phyloP scores from a whole-genome alignment of 495 filamentous ascomycete species.

The Neurospora sp. region DNA sequence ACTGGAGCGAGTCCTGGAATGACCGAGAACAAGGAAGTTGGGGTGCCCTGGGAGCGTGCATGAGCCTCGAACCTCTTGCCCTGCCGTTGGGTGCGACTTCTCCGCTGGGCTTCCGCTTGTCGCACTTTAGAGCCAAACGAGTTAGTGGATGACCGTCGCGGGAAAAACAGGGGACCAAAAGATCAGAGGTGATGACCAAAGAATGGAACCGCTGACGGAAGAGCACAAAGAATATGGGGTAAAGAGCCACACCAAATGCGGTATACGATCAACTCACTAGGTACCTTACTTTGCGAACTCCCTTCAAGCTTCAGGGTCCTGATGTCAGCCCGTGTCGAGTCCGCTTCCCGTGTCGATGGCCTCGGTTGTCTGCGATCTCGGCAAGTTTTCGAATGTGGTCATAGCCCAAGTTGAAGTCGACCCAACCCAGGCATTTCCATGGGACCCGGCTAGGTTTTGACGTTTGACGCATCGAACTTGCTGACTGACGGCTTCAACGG shows the following conservation, averaged over 20 bases:
- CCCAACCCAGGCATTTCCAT: neutral
- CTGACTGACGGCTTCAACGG: neutral
- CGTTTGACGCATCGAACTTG: neutral
- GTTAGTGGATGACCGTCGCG: neutral
- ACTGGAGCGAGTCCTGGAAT: neutral
- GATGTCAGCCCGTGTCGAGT: neutral
- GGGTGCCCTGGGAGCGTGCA: neutral
- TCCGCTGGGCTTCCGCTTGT: neutral
- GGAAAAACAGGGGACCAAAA: neutral
- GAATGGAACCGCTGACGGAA: neutral
- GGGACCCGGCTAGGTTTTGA: neutral
- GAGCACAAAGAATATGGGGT: neutral
- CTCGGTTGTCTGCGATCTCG: neutral
- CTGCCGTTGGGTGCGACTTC: neutral
- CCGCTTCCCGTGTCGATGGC: neutral
- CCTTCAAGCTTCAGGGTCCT: neutral
- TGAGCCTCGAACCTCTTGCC: neutral
- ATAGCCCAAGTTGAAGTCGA: neutral
- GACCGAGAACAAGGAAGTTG: neutral
- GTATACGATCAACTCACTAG: neutral
- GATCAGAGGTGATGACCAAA: neutral
- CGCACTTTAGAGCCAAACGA: neutral
- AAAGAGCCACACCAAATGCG: neutral
- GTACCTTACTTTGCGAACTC: neutral
- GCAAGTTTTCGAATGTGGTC: neutral